These are phyloP conservation scores for Allodekkera sacchari DNA, from an alignment of 805 yeast genomes.

Conservation along the genomic window DNA sequence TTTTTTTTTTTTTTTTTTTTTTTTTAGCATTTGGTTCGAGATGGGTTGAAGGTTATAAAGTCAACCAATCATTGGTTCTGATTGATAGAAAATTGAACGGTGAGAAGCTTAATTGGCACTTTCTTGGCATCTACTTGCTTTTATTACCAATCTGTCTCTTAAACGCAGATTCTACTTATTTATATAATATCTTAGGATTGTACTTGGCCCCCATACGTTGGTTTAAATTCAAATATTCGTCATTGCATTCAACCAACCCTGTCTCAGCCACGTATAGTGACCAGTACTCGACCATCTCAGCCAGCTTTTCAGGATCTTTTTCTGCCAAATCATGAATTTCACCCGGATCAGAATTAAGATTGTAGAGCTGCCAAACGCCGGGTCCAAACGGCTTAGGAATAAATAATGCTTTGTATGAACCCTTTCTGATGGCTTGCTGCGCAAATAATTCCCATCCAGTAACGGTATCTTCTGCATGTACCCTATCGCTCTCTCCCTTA, in stretches of 20 bases:
- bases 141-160: no score
- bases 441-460: constrained; percentile 54
- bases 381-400: constrained; percentile 43
- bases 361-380: constrained; percentile 41
- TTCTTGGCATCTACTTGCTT: no score
- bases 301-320: constrained; percentile 27
- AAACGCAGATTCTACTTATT: no score
- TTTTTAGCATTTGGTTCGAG: no score
- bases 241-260: constrained; percentile 31
- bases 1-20: no score
- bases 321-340: constrained; percentile 39
- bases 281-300: constrained; percentile 40
- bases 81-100: no score
- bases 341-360: constrained; percentile 34
- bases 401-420: constrained; percentile 38
- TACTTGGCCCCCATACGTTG: background rate
- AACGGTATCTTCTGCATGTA: constrained; percentile 35
- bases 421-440: constrained; percentile 47
- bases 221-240: background rate
- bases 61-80: no score
- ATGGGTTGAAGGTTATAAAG: no score
- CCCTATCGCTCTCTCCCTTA: constrained; percentile 17
- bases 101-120: no score
- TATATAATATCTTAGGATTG: no score
- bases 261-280: constrained; percentile 44